Conservation (phyloP, 2,329 filamentous ascomycete genomes). For the Penicillium sp. region DNA sequence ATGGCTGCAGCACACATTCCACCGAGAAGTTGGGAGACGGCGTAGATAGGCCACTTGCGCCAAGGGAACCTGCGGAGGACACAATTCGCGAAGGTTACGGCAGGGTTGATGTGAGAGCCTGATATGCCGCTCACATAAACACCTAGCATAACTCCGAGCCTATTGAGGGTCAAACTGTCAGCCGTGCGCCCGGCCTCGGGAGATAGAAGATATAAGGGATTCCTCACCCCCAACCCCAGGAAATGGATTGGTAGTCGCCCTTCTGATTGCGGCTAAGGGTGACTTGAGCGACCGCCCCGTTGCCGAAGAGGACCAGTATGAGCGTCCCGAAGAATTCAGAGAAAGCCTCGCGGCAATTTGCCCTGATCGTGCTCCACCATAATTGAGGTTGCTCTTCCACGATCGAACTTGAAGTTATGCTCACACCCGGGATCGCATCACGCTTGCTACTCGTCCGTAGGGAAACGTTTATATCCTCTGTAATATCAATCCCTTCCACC, state of each 20-base stretch:
- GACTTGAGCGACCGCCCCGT: constrained; percentile 74
- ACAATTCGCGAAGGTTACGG: constrained; percentile 73
- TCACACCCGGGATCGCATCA: constrained; percentile 24
- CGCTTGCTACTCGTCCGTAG: constrained; percentile 25
- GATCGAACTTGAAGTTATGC: constrained; percentile 13
- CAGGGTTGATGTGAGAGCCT: constrained; percentile 72
- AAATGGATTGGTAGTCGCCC: constrained; percentile 58
- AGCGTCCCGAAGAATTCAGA: constrained; percentile 73
- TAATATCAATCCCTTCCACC: constrained; percentile 16
- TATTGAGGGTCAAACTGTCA: constrained; percentile 29
- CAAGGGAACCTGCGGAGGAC: constrained; percentile 71
- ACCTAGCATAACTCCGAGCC: constrained; percentile 71
- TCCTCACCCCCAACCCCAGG: constrained; percentile 55
- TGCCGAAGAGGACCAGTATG: constrained; percentile 70
- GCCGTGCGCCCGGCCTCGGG: constrained; percentile 12
- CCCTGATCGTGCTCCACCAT: constrained; percentile 60
- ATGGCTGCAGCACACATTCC: constrained; percentile 66
- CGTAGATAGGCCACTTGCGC: constrained; percentile 72
- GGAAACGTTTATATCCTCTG: constrained; percentile 26
- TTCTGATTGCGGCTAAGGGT: constrained; percentile 57
- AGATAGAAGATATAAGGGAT: constrained; percentile 11
- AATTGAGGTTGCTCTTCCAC: constrained; percentile 29
- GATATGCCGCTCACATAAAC: constrained; percentile 65
- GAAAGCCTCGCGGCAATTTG: constrained; percentile 61
- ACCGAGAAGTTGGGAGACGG: constrained; percentile 68